phyloP scores from a whole-genome alignment of 148 eudicot genomes.

The Vaccinium macrocarpon region DNA sequence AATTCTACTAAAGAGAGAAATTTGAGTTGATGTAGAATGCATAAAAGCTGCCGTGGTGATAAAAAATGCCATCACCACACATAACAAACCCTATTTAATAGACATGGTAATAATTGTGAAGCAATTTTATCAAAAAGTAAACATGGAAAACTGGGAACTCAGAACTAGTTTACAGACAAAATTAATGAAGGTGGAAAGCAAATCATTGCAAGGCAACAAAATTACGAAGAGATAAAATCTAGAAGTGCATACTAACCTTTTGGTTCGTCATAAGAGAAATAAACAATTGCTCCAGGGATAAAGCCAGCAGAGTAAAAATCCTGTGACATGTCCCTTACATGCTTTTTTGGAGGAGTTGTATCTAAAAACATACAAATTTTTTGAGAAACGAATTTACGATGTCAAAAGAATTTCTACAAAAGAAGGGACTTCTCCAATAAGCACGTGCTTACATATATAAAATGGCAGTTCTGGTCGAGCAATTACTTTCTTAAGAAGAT shows the following conservation, averaged over 20 bases:
- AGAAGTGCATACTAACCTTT: slow-evolving; percentile 37
- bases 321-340: slow-evolving; percentile 58
- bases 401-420: not conserved
- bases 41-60: not conserved
- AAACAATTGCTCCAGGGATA: slow-evolving; percentile 90
- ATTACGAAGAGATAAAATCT: not conserved
- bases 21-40: not conserved
- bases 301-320: slow-evolving; percentile 87
- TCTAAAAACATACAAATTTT: slow-evolving; percentile 30
- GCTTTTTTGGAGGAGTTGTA: slow-evolving; percentile 90
- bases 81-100: slow-evolving; percentile 3
- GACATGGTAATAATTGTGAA: not conserved
- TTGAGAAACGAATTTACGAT: not conserved
- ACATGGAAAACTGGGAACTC: not conserved
- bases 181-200: not conserved
- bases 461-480: slow-evolving; percentile 70
- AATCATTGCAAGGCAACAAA: not conserved
- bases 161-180: not conserved
- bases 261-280: slow-evolving; percentile 66
- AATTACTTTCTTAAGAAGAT: slow-evolving; percentile 62
- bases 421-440: not conserved
- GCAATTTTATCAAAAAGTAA: not conserved
- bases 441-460: slow-evolving; percentile 52
- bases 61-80: not conserved
- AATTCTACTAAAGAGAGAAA: not conserved